Evolutionary conservation across 2,329 filamentous ascomycete genomes (phyloP).

Genomic region (Hypoxylon sp.): DNA sequence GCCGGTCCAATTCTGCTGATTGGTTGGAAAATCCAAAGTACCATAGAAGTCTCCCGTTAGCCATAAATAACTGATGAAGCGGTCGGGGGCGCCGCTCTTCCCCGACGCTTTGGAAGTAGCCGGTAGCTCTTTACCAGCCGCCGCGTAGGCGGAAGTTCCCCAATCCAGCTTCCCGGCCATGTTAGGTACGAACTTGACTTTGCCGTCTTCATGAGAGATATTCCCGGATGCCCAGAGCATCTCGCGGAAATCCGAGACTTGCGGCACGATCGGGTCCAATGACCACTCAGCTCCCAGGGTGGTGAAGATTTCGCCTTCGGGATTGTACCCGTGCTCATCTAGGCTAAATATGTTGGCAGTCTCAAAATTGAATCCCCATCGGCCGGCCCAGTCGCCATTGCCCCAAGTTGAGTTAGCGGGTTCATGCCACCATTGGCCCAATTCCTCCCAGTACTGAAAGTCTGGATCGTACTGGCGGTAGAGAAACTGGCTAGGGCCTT

Average conservation of each 20-base stretch:
- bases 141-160: slow-evolving; percentile 60
- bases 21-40: slow-evolving; percentile 57
- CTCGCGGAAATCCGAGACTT: slow-evolving; percentile 58
- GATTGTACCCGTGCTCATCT: slow-evolving; percentile 58
- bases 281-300: slow-evolving; percentile 63
- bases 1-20: slow-evolving; percentile 62
- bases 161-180: slow-evolving; percentile 61
- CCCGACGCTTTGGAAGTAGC: slow-evolving; percentile 57
- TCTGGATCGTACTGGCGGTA: slow-evolving; percentile 57
- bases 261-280: slow-evolving; percentile 57
- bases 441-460: slow-evolving; percentile 56
- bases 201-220: slow-evolving; percentile 50
- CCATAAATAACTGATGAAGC: slow-evolving; percentile 61
- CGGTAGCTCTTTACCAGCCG: slow-evolving; percentile 60
- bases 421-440: slow-evolving; percentile 60
- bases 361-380: slow-evolving; percentile 63
- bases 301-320: slow-evolving; percentile 58
- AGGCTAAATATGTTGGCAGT: slow-evolving; percentile 61
- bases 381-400: slow-evolving; percentile 55
- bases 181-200: slow-evolving; percentile 57
- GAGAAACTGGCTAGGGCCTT: slow-evolving; percentile 58
- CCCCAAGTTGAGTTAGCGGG: slow-evolving; percentile 57
- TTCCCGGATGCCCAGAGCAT: slow-evolving; percentile 61
- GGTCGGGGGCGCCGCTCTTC: slow-evolving; percentile 58
- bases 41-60: slow-evolving; percentile 61